Conservation (phyloP, 2,329 filamentous ascomycete genomes). For the Gliomastix tumulicola region DNA sequence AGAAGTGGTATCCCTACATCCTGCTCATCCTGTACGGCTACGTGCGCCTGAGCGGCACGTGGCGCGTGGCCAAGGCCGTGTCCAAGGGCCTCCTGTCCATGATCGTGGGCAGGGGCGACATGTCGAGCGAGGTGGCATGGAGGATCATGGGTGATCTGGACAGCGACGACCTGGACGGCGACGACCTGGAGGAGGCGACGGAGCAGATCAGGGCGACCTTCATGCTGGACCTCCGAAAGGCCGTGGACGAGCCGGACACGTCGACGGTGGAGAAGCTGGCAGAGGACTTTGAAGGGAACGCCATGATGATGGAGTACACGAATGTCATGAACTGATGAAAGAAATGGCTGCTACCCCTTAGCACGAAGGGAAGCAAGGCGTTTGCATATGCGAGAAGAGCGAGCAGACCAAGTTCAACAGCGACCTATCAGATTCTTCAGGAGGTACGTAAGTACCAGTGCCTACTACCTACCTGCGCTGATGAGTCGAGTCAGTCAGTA, state of each 20-base stretch:
- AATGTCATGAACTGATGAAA: background rate
- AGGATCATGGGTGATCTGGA: conserved; percentile 17
- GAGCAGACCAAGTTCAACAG: no score
- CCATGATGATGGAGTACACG: conserved; percentile 18
- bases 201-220: conserved; percentile 20
- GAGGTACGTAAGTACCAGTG: no score
- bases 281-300: conserved; percentile 17
- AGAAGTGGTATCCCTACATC: conserved; percentile 24
- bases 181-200: background rate
- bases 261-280: conserved; percentile 22
- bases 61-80: conserved; percentile 25
- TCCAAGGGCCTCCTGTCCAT: conserved; percentile 25
- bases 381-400: no score
- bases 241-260: conserved; percentile 17
- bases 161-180: conserved; percentile 6
- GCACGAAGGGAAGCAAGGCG: no score
- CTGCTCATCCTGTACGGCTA: conserved; percentile 30
- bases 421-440: no score
- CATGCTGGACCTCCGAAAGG: conserved; percentile 23
- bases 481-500: no score
- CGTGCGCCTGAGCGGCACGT: conserved; percentile 22
- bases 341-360: no score
- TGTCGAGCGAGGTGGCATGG: conserved; percentile 17
- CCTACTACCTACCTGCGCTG: no score
- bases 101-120: conserved; percentile 21